A percentile compares a stretch with the other conserved stretches of the same genome.
Evolutionary conservation across 306 rosid species (phyloP).

Genomic region (Amphicarpaea edgeworthii): DNA sequence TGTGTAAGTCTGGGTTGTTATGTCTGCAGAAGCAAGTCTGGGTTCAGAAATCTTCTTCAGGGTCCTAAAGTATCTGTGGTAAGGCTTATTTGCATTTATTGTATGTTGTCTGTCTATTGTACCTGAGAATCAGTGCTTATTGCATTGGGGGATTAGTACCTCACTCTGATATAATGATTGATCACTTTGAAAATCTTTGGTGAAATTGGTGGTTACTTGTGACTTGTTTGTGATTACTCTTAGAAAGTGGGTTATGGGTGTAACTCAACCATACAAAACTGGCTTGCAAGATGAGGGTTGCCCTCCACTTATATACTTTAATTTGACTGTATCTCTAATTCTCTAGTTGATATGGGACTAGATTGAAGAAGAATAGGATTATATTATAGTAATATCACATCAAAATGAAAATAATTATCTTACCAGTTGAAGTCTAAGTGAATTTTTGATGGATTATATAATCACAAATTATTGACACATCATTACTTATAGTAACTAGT

Average conservation of each 20-base stretch:
- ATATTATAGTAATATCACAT: background rate
- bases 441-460: conserved; percentile 13
- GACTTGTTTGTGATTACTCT: background rate
- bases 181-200: background rate
- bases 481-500: too few species aligned
- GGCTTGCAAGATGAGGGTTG: too few species aligned
- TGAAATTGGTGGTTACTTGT: conserved; percentile 9
- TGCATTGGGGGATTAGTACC: conserved; percentile 8
- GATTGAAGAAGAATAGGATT: background rate
- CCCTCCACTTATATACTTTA: too few species aligned
- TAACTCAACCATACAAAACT: too few species aligned
- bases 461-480: background rate
- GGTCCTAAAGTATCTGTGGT: conserved; percentile 72
- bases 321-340: too few species aligned
- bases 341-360: too few species aligned
- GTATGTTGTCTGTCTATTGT: conserved; percentile 24
- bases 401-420: background rate
- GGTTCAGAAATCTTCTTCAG: conserved; percentile 96
- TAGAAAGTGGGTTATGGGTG: too few species aligned
- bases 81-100: conserved; percentile 43
- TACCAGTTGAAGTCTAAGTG: background rate
- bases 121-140: conserved; percentile 35
- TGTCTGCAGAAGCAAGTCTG: conserved; percentile 94
- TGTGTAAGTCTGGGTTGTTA: conserved; percentile 21
- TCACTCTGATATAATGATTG: conserved; percentile 28